Evolutionary conservation across 345 rosid species (phyloP).

Genomic region (Brassica carinata): DNA sequence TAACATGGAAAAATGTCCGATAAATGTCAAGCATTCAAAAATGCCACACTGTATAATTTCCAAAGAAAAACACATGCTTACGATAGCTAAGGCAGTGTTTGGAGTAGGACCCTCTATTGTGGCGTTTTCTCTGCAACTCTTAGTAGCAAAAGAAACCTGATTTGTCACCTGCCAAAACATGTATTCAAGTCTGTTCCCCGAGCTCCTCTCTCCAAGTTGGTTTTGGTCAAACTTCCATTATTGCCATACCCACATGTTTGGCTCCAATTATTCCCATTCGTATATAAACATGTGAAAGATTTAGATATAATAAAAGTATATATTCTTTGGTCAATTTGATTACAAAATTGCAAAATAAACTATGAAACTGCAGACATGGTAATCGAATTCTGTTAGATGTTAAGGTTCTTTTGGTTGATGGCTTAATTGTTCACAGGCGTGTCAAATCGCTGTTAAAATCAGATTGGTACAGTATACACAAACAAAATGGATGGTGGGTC

Average conservation of each 20-base stretch:
- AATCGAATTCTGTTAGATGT: not conserved
- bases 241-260: slow-evolving; percentile 32
- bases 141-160: slow-evolving; percentile 19
- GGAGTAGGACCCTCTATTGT: slow-evolving; percentile 14
- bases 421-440: not conserved
- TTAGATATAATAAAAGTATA: not conserved
- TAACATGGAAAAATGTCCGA: too few species aligned
- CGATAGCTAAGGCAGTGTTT: not conserved
- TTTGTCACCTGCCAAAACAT: slow-evolving; percentile 40
- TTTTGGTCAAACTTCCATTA: slow-evolving; percentile 25
- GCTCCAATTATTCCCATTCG: slow-evolving; percentile 34
- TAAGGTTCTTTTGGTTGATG: not conserved
- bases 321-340: not conserved
- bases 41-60: too few species aligned
- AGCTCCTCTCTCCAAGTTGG: slow-evolving; percentile 24
- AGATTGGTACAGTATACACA: not conserved
- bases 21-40: too few species aligned
- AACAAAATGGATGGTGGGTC: not conserved
- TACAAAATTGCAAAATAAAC: not conserved
- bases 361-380: not conserved
- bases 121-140: slow-evolving; percentile 29
- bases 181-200: slow-evolving; percentile 16
- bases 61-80: too few species aligned
- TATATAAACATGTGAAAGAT: not conserved
- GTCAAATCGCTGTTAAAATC: not conserved